Base-by-base conservation (phyloP, 495 filamentous ascomycete genomes). In the Podospora didyma region DNA sequence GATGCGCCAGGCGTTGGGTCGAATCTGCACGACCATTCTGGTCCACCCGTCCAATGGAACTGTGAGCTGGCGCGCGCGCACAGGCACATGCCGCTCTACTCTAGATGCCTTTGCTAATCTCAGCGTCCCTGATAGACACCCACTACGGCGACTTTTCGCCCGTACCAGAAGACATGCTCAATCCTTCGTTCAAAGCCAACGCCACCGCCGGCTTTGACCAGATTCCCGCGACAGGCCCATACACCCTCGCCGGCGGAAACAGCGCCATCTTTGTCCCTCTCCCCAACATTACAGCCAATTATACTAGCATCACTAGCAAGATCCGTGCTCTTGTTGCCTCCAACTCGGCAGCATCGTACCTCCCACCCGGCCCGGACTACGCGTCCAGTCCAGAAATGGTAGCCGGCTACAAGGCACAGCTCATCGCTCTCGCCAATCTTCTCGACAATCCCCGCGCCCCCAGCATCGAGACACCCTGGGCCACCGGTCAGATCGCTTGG, bases 1-100 rank as follows among this genome's bases (percentile, higher is more conserved):
- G 77, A 86, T 57, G 70, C 83, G 0, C 83, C 84, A 0, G 82
- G 79, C 12, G 85, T 89, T 0, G 86, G 86, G 39, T 72, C 73
- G n/a, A 89, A 89, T 65, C 70, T 89, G 1, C 83, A 87, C 52
- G 83, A 88, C 59, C 82, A 82, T 64, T 82, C 84, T 62, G 84
- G 87, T 54, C 75, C 71, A 21, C 62, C 71, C 31, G 75, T 86
- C 6, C 71, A 54, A 64, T 14, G 17, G 26, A 31, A 31, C 9
- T 31, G 26, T 31, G 26, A 31, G 26, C n/a, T n/a, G n/a, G n/a
- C n/a, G n/a, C n/a, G n/a, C n/a, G n/a, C n/a, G n/a, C n/a, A n/a
- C n/a, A n/a, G n/a, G n/a, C n/a, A n/a, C n/a, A n/a, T n/a, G n/a
- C n/a, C n/a, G n/a, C n/a, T n/a, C n/a, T n/a, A n/a, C n/a, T n/a